Evolutionary conservation across 192 early-diverging fungal species (phyloP).

Genomic region (Coemansia sp.): DNA sequence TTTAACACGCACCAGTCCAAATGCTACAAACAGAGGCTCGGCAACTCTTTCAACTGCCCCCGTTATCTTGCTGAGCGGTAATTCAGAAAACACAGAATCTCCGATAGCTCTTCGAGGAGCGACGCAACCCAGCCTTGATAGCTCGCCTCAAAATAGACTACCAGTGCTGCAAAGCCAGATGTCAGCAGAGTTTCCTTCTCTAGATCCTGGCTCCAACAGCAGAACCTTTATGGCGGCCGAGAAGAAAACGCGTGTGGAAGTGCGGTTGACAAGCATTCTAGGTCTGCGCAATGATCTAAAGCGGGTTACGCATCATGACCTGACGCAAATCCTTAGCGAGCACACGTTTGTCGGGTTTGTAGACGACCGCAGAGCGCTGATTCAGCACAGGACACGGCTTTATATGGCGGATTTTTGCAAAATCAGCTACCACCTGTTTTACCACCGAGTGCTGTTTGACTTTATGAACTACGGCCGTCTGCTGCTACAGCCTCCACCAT

Average conservation of each 20-base stretch:
- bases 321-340: slow-evolving; percentile 77
- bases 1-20: background rate
- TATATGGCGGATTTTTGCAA: slow-evolving; percentile 82
- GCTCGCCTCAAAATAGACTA: background rate
- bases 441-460: slow-evolving; percentile 77
- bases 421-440: slow-evolving; percentile 84
- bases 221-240: slow-evolving; percentile 29
- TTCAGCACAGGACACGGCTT: slow-evolving; percentile 85
- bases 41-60: background rate
- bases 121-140: background rate
- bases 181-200: background rate
- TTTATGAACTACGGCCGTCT: slow-evolving; percentile 90
- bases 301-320: slow-evolving; percentile 46
- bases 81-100: background rate
- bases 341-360: slow-evolving; percentile 91
- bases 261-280: slow-evolving; percentile 79
- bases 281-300: slow-evolving; percentile 76
- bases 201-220: background rate
- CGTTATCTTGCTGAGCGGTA: background rate
- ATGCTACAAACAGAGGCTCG: background rate
- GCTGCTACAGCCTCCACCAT: slow-evolving; percentile 61
- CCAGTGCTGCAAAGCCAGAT: slow-evolving; percentile 3
- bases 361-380: slow-evolving; percentile 74
- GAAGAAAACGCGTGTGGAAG: slow-evolving; percentile 64
- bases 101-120: background rate